These are phyloP conservation scores for Capsicum pubescens DNA, from an alignment of 257 asterid species.

Conservation along the genomic window DNA sequence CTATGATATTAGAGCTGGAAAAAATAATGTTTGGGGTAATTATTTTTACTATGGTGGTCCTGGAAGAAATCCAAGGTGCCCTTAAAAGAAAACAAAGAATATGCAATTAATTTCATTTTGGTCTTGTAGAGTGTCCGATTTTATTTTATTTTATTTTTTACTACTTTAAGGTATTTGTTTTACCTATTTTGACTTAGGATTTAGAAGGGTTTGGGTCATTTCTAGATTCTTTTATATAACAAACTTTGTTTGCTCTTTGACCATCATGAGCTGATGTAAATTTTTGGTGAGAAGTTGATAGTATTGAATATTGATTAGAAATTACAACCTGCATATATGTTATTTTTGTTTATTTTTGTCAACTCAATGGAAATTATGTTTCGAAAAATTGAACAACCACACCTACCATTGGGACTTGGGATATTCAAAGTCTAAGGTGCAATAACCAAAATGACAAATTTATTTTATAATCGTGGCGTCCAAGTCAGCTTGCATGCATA, in stretches of 20 bases:
- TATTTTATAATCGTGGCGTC: neutral
- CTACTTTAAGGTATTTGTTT: neutral
- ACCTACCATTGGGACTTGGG: constrained; percentile 25
- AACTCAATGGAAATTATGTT: neutral
- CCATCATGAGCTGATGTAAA: constrained; percentile 50
- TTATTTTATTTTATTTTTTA: neutral
- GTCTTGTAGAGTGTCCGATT: constrained; percentile 12
- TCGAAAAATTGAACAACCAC: neutral
- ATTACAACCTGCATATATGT: neutral
- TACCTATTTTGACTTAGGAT: constrained; percentile 14
- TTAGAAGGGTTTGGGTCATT: constrained; percentile 31
- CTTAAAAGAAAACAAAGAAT: constrained; percentile 36
- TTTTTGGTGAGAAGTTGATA: constrained; percentile 33
- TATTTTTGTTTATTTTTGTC: neutral
- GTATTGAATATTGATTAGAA: neutral
- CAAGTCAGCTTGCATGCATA: rapidly evolving
- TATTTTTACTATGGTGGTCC: constrained; percentile 96
- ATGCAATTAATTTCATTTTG: constrained; percentile 26
- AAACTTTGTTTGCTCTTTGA: constrained; percentile 30
- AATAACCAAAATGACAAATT: constrained; percentile 30
- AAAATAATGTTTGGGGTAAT: constrained; percentile 86
- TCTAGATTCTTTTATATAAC: constrained; percentile 48
- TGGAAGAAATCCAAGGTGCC: constrained; percentile 78
- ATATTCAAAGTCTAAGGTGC: neutral
- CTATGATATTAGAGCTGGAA: constrained; percentile 78